Conservation (phyloP, 1,284 basidiomycete species). For the Rhodotorula mucilaginosa region DNA sequence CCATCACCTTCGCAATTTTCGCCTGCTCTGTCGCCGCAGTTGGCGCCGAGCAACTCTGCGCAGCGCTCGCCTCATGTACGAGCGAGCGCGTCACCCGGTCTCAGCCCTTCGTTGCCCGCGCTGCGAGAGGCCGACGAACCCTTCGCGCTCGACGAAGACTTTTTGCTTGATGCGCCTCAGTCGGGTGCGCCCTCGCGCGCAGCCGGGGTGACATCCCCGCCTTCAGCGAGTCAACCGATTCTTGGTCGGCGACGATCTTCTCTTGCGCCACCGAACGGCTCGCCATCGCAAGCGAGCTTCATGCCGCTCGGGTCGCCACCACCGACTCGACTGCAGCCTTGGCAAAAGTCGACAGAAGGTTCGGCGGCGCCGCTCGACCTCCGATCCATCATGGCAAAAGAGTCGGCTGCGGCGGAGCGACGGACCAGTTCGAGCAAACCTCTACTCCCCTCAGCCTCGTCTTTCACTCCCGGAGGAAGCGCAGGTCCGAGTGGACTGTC, state of each 20-base stretch:
- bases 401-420: conserved; percentile 24
- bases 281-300: conserved; percentile 25
- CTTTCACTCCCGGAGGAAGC: not conserved
- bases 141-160: conserved; percentile 52
- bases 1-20: conserved; percentile 53
- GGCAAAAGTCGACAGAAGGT: conserved; percentile 16
- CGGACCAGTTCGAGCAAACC: not conserved
- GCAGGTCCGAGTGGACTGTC: conserved; percentile 1
- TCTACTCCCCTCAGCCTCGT: not conserved
- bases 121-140: conserved; percentile 47
- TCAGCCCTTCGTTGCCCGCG: conserved; percentile 28
- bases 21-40: conserved; percentile 31
- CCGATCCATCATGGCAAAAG: conserved; percentile 72
- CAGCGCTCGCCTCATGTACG: conserved; percentile 11
- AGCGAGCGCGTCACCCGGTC: not conserved
- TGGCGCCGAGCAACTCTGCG: not conserved
- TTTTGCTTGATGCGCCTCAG: conserved; percentile 25
- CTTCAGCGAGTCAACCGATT: conserved; percentile 11
- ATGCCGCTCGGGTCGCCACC: conserved; percentile 39
- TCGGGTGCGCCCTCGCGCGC: conserved; percentile 1
- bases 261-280: conserved; percentile 1
- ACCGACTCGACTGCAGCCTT: conserved; percentile 35
- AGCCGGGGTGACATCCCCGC: conserved; percentile 6
- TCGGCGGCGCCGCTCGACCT: conserved; percentile 58
- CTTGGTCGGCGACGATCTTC: conserved; percentile 35